Percentiles rank a stretch among this genome's conserved stretches.
Evolutionary conservation across 306 rosid species (phyloP).

Genomic region (Senna tora): DNA sequence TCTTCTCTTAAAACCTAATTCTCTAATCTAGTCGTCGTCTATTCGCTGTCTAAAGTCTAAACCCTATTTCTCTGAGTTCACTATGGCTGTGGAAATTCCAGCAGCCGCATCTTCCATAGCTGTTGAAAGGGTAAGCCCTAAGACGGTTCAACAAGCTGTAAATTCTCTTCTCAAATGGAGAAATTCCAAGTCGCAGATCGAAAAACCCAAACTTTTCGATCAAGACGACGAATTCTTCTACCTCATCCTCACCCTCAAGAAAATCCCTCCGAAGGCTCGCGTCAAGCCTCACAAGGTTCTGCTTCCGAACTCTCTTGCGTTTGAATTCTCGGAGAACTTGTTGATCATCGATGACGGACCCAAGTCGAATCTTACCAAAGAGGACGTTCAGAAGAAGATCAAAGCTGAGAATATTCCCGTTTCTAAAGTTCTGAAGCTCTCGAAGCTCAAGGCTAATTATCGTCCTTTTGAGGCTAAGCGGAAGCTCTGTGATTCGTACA

Average conservation of each 20-base stretch:
- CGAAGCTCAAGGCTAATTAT: slow-evolving; percentile 74
- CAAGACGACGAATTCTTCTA: slow-evolving; percentile 63
- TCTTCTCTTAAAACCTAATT: not conserved
- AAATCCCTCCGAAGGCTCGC: slow-evolving; percentile 61
- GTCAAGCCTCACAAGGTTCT: slow-evolving; percentile 69
- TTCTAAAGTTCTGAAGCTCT: slow-evolving; percentile 61
- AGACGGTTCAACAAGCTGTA: slow-evolving; percentile 54
- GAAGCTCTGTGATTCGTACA: slow-evolving; percentile 70
- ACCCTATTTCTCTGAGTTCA: not conserved
- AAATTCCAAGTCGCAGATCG: slow-evolving; percentile 38
- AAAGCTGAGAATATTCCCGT: slow-evolving; percentile 60
- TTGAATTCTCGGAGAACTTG: slow-evolving; percentile 64
- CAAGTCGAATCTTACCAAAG: slow-evolving; percentile 60
- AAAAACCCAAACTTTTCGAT: slow-evolving; percentile 68
- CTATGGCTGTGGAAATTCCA: slow-evolving; percentile 38
- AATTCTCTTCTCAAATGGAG: slow-evolving; percentile 73
- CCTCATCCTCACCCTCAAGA: slow-evolving; percentile 66
- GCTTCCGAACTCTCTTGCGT: slow-evolving; percentile 62
- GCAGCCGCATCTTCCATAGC: slow-evolving; percentile 27
- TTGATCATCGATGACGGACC: slow-evolving; percentile 76
- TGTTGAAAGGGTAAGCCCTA: slow-evolving; percentile 28
- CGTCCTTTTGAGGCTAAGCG: slow-evolving; percentile 79
- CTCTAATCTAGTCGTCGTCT: not conserved
- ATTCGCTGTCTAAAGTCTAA: too few species aligned
- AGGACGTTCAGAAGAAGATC: slow-evolving; percentile 52